phyloP scores from a whole-genome alignment of 2,329 filamentous ascomycete species.

The Diaporthe amygdali region DNA sequence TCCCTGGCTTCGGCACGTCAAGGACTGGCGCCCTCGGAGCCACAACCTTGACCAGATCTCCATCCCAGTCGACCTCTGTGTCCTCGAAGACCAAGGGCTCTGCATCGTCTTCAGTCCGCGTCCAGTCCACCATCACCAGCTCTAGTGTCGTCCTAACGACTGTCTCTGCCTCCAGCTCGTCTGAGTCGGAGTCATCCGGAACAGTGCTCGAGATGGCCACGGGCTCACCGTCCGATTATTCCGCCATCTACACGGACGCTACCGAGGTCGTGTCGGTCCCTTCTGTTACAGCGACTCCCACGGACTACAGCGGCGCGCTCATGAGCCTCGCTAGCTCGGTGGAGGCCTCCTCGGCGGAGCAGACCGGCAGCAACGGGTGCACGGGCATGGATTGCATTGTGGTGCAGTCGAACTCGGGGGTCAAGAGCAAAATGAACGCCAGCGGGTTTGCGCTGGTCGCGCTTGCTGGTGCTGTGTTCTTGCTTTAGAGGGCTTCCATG shows the following conservation, averaged over 20 bases:
- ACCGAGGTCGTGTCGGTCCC: constrained; percentile 9
- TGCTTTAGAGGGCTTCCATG: background rate
- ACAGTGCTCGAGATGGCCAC: constrained; percentile 20
- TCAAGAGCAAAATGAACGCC: constrained; percentile 6
- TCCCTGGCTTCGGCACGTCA: background rate
- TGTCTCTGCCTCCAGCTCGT: background rate
- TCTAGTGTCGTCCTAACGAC: constrained; percentile 4
- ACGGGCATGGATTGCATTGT: constrained; percentile 23
- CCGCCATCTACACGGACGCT: constrained; percentile 1
- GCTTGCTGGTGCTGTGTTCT: constrained; percentile 16
- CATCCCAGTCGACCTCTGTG: background rate
- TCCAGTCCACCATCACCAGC: constrained; percentile 14
- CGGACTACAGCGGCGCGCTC: constrained; percentile 12
- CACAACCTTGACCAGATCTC: background rate
- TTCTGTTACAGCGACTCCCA: background rate
- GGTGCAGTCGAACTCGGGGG: constrained; percentile 19
- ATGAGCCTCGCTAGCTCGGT: constrained; percentile 9
- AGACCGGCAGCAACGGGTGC: background rate
- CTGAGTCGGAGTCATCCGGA: background rate
- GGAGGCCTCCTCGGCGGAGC: background rate
- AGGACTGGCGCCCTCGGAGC: background rate
- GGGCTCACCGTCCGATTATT: background rate
- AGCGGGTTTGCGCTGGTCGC: constrained; percentile 21
- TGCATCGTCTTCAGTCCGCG: background rate
- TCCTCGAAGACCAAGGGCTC: background rate